Evolutionary conservation across 352 stramenopile genomes (phyloP).

Genomic region (Pythium rishiriense): DNA sequence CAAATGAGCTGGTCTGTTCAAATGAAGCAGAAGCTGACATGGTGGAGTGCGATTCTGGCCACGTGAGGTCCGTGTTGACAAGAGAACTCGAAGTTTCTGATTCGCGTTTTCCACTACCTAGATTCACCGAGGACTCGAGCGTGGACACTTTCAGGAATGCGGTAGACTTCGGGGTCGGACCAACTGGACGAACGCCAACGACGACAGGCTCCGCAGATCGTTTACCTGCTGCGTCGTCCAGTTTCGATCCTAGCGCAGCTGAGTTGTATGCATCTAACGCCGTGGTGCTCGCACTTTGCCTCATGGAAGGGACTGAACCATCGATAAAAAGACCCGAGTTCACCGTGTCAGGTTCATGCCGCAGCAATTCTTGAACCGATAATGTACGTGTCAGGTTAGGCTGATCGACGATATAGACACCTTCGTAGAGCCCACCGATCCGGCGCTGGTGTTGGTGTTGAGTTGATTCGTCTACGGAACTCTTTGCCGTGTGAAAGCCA

Average conservation of each 20-base stretch:
- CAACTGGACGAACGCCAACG: constrained; percentile 12
- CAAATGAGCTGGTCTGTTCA: constrained; percentile 1
- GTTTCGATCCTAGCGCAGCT: background rate
- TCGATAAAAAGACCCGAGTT: constrained; percentile 17
- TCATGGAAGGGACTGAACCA: constrained; percentile 16
- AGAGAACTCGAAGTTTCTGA: no score
- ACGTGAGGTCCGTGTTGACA: background rate
- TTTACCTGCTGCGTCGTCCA: background rate
- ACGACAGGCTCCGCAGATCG: constrained; percentile 11
- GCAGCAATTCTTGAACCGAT: constrained; percentile 48
- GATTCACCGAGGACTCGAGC: background rate
- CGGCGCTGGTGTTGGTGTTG: constrained; percentile 16
- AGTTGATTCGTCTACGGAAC: constrained; percentile 38
- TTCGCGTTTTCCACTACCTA: background rate
- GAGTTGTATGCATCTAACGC: constrained; percentile 12
- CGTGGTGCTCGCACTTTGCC: constrained; percentile 20
- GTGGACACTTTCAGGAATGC: constrained; percentile 18
- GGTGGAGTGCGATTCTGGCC: background rate
- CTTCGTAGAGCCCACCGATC: constrained; percentile 21
- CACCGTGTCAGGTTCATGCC: constrained; percentile 1
- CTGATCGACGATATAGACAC: constrained; percentile 27
- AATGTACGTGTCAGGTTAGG: constrained; percentile 23
- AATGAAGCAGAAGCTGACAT: background rate
- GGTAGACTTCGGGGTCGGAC: constrained; percentile 11
- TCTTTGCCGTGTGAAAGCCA: constrained; percentile 54